Evolutionary conservation across 345 rosid species (phyloP), one percentile per base, ranked within the genome.

Genomic region (Populus simonii): DNA sequence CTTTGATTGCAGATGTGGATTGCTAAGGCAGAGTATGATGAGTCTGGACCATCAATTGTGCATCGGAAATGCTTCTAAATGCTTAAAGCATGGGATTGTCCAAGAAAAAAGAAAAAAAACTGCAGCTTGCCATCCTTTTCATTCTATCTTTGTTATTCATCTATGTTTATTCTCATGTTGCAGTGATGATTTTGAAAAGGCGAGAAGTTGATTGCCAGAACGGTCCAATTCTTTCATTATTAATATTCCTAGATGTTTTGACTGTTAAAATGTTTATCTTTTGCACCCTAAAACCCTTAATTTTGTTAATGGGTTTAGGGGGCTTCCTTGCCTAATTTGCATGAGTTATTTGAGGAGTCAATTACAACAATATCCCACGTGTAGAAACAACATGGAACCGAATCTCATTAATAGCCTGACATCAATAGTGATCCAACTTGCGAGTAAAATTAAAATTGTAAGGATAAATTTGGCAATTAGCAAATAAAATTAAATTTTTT

Each of bases 11-110:
- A 89, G 91, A 89, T 89, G 93, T 88, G 93, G 91, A 89, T 87
- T 71, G 84, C 91, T 13, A 89, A 89, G 89, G 91, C 93, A 3
- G 93, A 89, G 78, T 94, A 92, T 10, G 98, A 94, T 38, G 98
- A 94, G 78, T 92, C 98, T 3, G 97, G 98, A 8, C 97, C 97
- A 8, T 92, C 98, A 7, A 94, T 94, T 33, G 97, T 94, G 75
- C 98, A 94, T 82, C 84, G 98, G 87, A 92, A 94, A 67, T 94
- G 98, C 89, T 92, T 94, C 91, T 94, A 86, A 91, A 63, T 25
- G 41, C 70, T 82, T 31, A 13, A 6, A 69, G 73, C 71, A 73
- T 74, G 78, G 83, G 41, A 41, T 76, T 76, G 69, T 71, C n/a
- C 29, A 78, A 65, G 82, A 68, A 83, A 82, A 66, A 43, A 43